Evolutionary conservation across 805 yeast species (phyloP).

Genomic region (Lachancea fermentati): DNA sequence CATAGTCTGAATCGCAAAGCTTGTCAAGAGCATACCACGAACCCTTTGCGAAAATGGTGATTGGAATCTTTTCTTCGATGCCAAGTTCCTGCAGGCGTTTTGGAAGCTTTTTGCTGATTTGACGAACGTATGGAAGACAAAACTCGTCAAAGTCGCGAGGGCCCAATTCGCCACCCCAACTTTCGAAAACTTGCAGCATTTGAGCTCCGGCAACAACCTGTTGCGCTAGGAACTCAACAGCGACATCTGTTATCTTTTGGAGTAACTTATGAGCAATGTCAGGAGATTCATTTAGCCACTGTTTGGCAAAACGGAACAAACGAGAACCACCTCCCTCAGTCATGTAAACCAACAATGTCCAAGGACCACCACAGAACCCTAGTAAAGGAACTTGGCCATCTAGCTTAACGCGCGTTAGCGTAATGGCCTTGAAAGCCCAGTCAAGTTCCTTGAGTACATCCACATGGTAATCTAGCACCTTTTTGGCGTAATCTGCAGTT

Average conservation of each 20-base stretch:
- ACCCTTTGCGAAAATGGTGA: slow-evolving; percentile 90
- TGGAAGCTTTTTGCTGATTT: slow-evolving; percentile 68
- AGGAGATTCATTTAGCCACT: slow-evolving; percentile 84
- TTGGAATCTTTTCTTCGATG: slow-evolving; percentile 64
- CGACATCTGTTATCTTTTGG: slow-evolving; percentile 76
- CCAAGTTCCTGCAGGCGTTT: slow-evolving; percentile 66
- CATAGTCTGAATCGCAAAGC: slow-evolving; percentile 74
- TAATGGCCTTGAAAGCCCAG: slow-evolving; percentile 95
- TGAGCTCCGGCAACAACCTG: slow-evolving; percentile 98
- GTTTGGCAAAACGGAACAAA: slow-evolving; percentile 83
- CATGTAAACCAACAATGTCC: slow-evolving; percentile 96
- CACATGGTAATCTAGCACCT: slow-evolving; percentile 50
- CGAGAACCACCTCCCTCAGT: slow-evolving; percentile 96
- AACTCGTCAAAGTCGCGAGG: slow-evolving; percentile 85
- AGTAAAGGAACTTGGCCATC: slow-evolving; percentile 88
- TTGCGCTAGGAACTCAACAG: slow-evolving; percentile 85
- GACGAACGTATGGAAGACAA: slow-evolving; percentile 79
- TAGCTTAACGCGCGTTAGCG: slow-evolving; percentile 79
- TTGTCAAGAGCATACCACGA: slow-evolving; percentile 95
- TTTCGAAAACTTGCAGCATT: slow-evolving; percentile 93
- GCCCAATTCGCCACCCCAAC: slow-evolving; percentile 97
- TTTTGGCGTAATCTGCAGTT: slow-evolving; percentile 57
- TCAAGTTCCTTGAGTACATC: slow-evolving; percentile 73
- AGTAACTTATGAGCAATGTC: slow-evolving; percentile 64
- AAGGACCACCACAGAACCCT: slow-evolving; percentile 97